Percentiles rank a stretch among this genome's conserved stretches.
These are phyloP conservation scores for Lentinula sp. DNA, from an alignment of 768 basidiomycete species.

Conservation along the genomic window DNA sequence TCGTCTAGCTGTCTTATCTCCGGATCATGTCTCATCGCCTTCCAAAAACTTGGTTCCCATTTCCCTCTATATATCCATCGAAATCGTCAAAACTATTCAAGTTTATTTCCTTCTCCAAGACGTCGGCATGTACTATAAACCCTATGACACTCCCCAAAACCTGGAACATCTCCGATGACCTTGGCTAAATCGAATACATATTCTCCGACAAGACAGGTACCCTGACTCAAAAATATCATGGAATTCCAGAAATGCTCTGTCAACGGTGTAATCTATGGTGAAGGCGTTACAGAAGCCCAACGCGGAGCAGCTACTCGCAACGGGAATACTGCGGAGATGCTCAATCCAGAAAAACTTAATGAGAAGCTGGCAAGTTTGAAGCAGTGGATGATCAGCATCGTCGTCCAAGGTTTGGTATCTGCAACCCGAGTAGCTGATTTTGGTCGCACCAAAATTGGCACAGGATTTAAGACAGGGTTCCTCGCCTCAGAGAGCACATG, in stretches of 20 bases:
- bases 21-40: conserved; percentile 90
- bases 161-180: conserved; percentile 98
- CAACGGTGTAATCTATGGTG: conserved; percentile 79
- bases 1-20: too few species aligned
- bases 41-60: conserved; percentile 98
- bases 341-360: conserved; percentile 68
- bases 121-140: conserved; percentile 91
- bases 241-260: conserved; percentile 97
- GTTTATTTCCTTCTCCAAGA: conserved; percentile 96
- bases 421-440: conserved; percentile 75
- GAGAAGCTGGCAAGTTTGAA: conserved; percentile 62
- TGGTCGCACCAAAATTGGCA: conserved; percentile 83
- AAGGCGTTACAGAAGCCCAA: conserved; percentile 94
- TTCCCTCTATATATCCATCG: conserved; percentile 94
- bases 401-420: conserved; percentile 90
- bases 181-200: conserved; percentile 95
- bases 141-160: conserved; percentile 92
- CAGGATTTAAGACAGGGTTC: conserved; percentile 57
- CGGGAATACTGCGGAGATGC: conserved; percentile 56
- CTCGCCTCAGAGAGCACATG: conserved; percentile 59
- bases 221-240: conserved; percentile 97
- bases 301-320: conserved; percentile 84
- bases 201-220: conserved; percentile 94
- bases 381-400: conserved; percentile 65
- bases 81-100: conserved; percentile 97